Base-by-base conservation (phyloP, 176 grass and related monocot species). In the Miscanthus lutarioriparius region DNA sequence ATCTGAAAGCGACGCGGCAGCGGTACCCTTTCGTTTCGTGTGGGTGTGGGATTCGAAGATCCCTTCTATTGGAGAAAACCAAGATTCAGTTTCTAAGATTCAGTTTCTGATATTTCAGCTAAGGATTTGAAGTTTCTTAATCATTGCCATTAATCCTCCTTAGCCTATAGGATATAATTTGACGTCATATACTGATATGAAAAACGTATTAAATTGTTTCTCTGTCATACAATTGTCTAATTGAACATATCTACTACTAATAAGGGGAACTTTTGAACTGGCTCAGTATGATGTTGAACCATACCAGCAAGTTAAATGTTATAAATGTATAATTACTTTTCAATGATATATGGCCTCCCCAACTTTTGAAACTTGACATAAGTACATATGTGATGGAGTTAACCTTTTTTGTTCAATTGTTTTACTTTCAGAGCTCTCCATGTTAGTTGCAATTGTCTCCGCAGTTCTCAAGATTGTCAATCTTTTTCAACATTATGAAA, bases 351-450 rank as follows among this genome's bases (percentile, higher is more conserved):
- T 45, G 44, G 26, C 10, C 39, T 64, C 25, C 23, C 10, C 15
- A 44, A 44, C 39, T 17, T 40, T 58, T 49, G 25, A 62, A 79
- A 15, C 6, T 23, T 49, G 28, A 69, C 48, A 68, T 49, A 49
- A 69, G 56, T 48, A 62, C 58, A 62, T 13, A n/a, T 66, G 28
- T 32, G 20, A 13, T 69, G 58, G 56, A 37, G 20, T 25, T 61
- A 11, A 8, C 8, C 38, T 30, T 8, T 14, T 28, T 35, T 16
- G 8, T 6, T 47, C 53, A 7, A 8, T 56, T 33, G 13, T 68
- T 75, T 74, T 64, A 47, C 51, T 44, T 86, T 58, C 17, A 49
- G 36, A 62, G 14, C 37, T 26, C 61, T 80, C 33, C 38, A 35
- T 75, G 15, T 62, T 67, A 58, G 12, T 80, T 70, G 27, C 38